Evolutionary conservation across 805 yeast genomes (phyloP), one percentile per base, ranked within the genome.

Genomic region (Metschnikowia drakensbergensis): DNA sequence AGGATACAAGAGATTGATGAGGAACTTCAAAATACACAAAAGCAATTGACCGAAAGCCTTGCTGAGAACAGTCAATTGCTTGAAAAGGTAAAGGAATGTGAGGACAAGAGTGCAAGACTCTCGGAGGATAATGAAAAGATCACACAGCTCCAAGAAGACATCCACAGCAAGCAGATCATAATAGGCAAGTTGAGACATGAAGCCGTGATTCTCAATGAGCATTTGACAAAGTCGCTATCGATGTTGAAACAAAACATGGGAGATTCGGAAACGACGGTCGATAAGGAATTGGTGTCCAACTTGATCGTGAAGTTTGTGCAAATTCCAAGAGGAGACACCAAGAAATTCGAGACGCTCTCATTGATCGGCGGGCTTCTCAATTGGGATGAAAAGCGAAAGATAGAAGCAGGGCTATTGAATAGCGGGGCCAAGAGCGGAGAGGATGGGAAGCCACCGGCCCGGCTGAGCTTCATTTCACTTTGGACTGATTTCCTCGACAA

Each of bases 131-230:
- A 36, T 31, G 50, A 51, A 53, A 43, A 64, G 54, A 58, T 72
- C 74, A 45, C 86, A 76, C 60, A 69, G 64, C 46, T 90, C 75
- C 62, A 71, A 76, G 39, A 82, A 73, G 71, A 90, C 77, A 53
- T 72, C 22, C 67, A 70, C 39, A 63, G 60, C 52, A 90, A 88
- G 65, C 88, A 83, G 50, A 69, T 91, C 31, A 78, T 83, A 44
- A 81, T 94, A 45, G 98, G 98, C 1, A 94, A 92, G 63, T 76
- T 94, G 43, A 80, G 97, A 46, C 98, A 92, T 64, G 99, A 94
- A 65, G 92, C 96, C 1, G 92, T 94, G 7, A 88, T 88, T 26
- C 70, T 92, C 49, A 94, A 94, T 64, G 99, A 94, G 62, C 98
- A 94, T 68, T 70, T 94, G 47, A 90, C 96, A n/a, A 92, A 94